Evolutionary conservation across 768 basidiomycete species (phyloP).

Genomic region (Amyloporia xantha): DNA sequence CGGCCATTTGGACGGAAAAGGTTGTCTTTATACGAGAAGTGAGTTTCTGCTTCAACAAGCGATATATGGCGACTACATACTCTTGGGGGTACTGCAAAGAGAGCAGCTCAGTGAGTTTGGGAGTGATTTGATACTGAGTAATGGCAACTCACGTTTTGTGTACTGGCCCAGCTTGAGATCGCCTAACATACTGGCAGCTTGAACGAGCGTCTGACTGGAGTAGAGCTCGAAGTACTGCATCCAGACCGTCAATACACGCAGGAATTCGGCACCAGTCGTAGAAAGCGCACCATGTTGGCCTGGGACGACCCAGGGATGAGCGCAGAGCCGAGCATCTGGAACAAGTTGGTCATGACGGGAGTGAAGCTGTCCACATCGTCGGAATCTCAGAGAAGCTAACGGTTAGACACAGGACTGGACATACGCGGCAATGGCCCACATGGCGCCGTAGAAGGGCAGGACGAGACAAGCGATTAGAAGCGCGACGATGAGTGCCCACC

Average conservation of each 20-base stretch:
- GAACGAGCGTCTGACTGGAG: slow-evolving; percentile 13
- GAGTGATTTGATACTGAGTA: too few relatives aligned
- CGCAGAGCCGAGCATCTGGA: slow-evolving; percentile 44
- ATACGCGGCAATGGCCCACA: slow-evolving; percentile 8
- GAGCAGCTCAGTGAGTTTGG: not conserved
- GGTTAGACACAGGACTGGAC: not conserved
- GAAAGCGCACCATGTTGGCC: slow-evolving; percentile 36
- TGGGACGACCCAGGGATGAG: slow-evolving; percentile 43
- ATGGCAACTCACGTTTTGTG: slow-evolving; percentile 23
- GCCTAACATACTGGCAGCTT: slow-evolving; percentile 43
- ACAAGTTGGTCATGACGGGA: slow-evolving; percentile 20
- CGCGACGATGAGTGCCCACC: slow-evolving; percentile 43
- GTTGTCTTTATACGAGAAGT: not conserved
- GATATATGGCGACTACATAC: not conserved
- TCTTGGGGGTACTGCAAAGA: not conserved
- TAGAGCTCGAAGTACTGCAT: slow-evolving; percentile 11
- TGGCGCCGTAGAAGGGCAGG: slow-evolving; percentile 41
- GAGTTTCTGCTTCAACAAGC: not conserved
- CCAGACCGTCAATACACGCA: slow-evolving; percentile 30
- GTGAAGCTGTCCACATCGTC: slow-evolving; percentile 1
- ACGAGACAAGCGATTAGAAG: slow-evolving; percentile 43
- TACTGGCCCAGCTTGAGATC: slow-evolving; percentile 26
- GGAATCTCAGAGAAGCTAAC: not conserved
- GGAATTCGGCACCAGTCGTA: not conserved
- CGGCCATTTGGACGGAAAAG: slow-evolving; percentile 47